These are phyloP conservation scores for Fusarium multiceps DNA, from an alignment of 2,329 filamentous ascomycete species.

Conservation along the genomic window DNA sequence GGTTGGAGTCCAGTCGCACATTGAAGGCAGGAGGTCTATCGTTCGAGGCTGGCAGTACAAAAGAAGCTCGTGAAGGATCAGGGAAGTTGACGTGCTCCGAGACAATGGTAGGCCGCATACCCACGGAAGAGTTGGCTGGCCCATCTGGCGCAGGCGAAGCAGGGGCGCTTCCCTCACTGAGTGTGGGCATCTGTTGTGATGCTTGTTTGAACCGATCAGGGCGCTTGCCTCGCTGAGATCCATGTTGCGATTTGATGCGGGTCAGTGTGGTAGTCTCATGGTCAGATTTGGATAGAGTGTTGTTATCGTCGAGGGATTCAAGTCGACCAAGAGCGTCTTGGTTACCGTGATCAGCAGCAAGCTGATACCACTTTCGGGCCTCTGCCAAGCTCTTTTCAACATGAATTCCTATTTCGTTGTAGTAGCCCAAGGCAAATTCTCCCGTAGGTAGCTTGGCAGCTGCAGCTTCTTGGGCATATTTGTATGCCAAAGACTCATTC, in stretches of 20 bases:
- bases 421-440: slow-evolving; percentile 97
- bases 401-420: slow-evolving; percentile 95
- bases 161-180: slow-evolving; percentile 57
- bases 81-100: slow-evolving; percentile 58
- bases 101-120: slow-evolving; percentile 52
- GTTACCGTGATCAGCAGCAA: slow-evolving; percentile 90
- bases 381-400: slow-evolving; percentile 85
- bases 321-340: slow-evolving; percentile 85
- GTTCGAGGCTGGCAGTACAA: slow-evolving; percentile 45
- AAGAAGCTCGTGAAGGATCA: slow-evolving; percentile 58
- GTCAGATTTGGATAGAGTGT: slow-evolving; percentile 87
- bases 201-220: slow-evolving; percentile 68
- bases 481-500: slow-evolving; percentile 93
- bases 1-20: slow-evolving; percentile 58
- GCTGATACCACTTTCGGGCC: slow-evolving; percentile 89
- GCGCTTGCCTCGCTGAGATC: slow-evolving; percentile 71
- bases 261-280: slow-evolving; percentile 92
- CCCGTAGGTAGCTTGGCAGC: slow-evolving; percentile 84
- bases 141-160: slow-evolving; percentile 45
- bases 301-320: slow-evolving; percentile 84
- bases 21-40: slow-evolving; percentile 63
- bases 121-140: slow-evolving; percentile 54
- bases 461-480: slow-evolving; percentile 89
- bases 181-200: slow-evolving; percentile 60
- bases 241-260: slow-evolving; percentile 85